phyloP scores from a whole-genome alignment of 1,284 basidiomycete species.

The Volvariella volvacea region DNA sequence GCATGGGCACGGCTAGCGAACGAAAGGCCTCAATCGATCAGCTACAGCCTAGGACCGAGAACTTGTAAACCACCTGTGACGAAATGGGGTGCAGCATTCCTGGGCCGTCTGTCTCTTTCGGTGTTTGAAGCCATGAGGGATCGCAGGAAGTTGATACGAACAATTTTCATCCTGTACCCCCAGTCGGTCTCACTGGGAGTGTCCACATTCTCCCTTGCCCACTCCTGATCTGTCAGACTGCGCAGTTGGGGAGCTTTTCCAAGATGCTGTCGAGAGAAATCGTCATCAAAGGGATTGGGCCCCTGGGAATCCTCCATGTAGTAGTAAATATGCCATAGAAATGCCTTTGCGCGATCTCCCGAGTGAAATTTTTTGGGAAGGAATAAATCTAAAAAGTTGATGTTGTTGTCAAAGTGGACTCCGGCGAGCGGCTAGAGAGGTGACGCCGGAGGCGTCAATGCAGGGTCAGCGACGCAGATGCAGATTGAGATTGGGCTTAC shows the following conservation, averaged over 20 bases:
- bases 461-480: too few relatives aligned
- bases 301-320: conserved; percentile 59
- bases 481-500: conserved; percentile 30
- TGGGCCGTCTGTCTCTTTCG: conserved; percentile 42
- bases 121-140: conserved; percentile 40
- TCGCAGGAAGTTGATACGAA: conserved; percentile 57
- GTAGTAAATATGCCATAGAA: conserved; percentile 75
- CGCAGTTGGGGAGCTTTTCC: conserved; percentile 52
- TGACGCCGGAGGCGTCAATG: too few relatives aligned
- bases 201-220: conserved; percentile 59
- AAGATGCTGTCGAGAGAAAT: conserved; percentile 38
- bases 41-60: too few relatives aligned
- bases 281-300: conserved; percentile 63
- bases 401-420: conserved; percentile 65
- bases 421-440: conserved; percentile 52
- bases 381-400: conserved; percentile 81
- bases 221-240: conserved; percentile 41
- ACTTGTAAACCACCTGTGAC: conserved; percentile 31
- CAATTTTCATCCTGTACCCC: conserved; percentile 60
- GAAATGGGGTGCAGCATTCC: conserved; percentile 32
- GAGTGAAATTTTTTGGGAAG: conserved; percentile 64
- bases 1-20: too few relatives aligned
- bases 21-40: neutral
- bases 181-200: conserved; percentile 59
- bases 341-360: conserved; percentile 62